These are phyloP conservation scores for Saksenaea vasiformis DNA, from an alignment of 371 early-diverging fungal genomes.

Conservation along the genomic window DNA sequence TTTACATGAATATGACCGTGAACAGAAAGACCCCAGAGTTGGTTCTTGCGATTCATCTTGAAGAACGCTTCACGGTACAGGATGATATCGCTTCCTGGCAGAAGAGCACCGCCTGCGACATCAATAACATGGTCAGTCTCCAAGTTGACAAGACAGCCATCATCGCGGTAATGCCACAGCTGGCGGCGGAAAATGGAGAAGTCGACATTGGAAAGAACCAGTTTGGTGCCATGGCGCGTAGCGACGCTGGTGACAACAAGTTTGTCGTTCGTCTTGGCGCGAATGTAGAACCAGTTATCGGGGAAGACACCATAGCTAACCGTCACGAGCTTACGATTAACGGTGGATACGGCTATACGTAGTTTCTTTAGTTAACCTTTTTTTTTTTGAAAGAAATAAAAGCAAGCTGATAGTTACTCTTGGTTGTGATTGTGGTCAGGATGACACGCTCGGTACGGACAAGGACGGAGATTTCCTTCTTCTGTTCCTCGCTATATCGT, in stretches of 20 bases:
- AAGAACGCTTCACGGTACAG: conserved; percentile 42
- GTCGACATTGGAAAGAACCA: conserved; percentile 35
- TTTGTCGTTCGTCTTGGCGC: conserved; percentile 35
- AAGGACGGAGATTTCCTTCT: conserved; percentile 31
- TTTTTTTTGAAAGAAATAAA: background rate
- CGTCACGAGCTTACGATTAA: conserved; percentile 37
- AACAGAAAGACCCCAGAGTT: conserved; percentile 47
- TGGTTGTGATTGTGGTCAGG: conserved; percentile 18
- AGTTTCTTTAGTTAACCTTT: background rate
- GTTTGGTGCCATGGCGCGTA: conserved; percentile 35
- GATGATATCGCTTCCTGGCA: conserved; percentile 30
- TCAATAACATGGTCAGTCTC: conserved; percentile 58
- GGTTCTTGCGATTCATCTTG: conserved; percentile 41
- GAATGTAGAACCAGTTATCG: conserved; percentile 49
- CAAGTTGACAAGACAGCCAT: conserved; percentile 55
- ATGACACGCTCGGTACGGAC: conserved; percentile 28
- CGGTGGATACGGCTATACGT: conserved; percentile 12
- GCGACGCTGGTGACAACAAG: conserved; percentile 33
- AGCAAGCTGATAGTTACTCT: background rate
- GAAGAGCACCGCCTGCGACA: conserved; percentile 45
- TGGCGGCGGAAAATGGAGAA: conserved; percentile 44
- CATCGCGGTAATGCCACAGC: conserved; percentile 58
- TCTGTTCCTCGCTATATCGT: conserved; percentile 29
- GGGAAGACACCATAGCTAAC: conserved; percentile 46
- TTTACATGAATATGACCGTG: conserved; percentile 47